A percentile compares a stretch with the other conserved stretches of the same genome.
Evolutionary conservation across 2,329 filamentous ascomycete genomes (phyloP).

Genomic region (Calonectria naviculata): DNA sequence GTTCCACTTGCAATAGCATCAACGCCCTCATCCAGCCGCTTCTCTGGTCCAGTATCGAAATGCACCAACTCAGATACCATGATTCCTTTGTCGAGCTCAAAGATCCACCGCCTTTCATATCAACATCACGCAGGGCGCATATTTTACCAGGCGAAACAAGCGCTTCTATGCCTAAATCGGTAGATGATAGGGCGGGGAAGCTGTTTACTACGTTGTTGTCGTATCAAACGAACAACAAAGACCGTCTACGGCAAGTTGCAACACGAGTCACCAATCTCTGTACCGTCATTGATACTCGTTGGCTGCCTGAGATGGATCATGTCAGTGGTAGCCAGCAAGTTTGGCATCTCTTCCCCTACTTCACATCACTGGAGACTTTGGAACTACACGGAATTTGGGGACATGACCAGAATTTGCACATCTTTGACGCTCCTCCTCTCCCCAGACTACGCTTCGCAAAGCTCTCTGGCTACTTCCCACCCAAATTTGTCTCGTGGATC

Average conservation of each 20-base stretch:
- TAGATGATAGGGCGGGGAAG: not conserved
- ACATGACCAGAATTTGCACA: not conserved
- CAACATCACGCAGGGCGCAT: not conserved
- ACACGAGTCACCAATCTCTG: conserved; percentile 23
- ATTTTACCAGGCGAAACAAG: not conserved
- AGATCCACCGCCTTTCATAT: conserved; percentile 4
- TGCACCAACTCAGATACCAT: conserved; percentile 27
- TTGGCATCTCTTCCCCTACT: conserved; percentile 27
- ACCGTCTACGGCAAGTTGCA: not conserved
- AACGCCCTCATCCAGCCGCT: not conserved
- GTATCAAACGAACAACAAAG: not conserved
- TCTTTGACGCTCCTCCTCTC: not conserved
- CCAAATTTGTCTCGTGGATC: conserved; percentile 3
- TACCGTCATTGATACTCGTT: conserved; percentile 1
- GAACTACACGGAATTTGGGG: conserved; percentile 19
- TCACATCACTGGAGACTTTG: conserved; percentile 20
- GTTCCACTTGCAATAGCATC: conserved; percentile 8
- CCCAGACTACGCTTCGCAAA: conserved; percentile 16
- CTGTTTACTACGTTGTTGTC: conserved; percentile 3
- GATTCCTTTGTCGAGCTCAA: conserved; percentile 21
- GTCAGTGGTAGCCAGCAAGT: not conserved
- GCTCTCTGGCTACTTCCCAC: conserved; percentile 26
- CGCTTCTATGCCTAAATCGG: no score
- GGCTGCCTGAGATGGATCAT: not conserved
- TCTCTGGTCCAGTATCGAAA: conserved; percentile 27